Conservation (phyloP, 176 grass and related monocot species). For the Lolium rigidum region DNA sequence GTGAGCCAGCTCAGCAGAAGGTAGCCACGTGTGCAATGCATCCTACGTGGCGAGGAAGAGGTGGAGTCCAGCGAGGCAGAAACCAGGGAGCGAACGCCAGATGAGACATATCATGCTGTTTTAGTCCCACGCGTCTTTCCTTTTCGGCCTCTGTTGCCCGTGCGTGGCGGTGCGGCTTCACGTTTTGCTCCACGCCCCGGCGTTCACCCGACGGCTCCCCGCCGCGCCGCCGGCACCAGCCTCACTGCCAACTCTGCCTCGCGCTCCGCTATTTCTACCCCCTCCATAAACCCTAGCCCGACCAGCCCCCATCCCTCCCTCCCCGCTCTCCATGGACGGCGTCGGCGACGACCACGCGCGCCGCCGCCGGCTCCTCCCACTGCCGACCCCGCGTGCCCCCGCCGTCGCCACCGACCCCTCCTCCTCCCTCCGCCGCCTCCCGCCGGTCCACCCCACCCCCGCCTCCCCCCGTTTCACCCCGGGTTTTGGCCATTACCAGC, state of each 20-base stretch:
- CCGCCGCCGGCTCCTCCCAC: conserved; percentile 25
- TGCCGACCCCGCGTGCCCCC: neutral
- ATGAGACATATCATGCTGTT: neutral
- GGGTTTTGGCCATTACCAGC: conserved; percentile 37
- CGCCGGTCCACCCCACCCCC: neutral
- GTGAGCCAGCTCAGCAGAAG: neutral
- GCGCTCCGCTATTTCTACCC: neutral
- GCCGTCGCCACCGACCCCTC: conserved; percentile 15
- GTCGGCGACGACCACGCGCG: conserved; percentile 34
- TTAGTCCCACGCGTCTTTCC: conserved; percentile 37
- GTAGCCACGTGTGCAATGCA: neutral
- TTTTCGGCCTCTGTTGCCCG: neutral
- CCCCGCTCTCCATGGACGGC: conserved; percentile 34
- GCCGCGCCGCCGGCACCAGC: neutral
- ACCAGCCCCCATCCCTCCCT: neutral
- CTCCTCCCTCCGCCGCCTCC: conserved; percentile 11
- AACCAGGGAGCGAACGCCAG: neutral
- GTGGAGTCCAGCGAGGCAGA: neutral
- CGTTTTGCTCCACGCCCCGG: conserved; percentile 29
- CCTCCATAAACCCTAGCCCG: conserved; percentile 32
- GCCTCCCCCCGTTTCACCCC: conserved; percentile 7
- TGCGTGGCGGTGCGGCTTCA: neutral
- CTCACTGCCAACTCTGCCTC: neutral
- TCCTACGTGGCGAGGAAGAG: neutral
- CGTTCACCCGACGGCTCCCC: neutral